Percentiles rank a stretch among this genome's conserved stretches.
Evolutionary conservation across 441 rosid genomes (phyloP).

Genomic region (Erysimum cheiri): DNA sequence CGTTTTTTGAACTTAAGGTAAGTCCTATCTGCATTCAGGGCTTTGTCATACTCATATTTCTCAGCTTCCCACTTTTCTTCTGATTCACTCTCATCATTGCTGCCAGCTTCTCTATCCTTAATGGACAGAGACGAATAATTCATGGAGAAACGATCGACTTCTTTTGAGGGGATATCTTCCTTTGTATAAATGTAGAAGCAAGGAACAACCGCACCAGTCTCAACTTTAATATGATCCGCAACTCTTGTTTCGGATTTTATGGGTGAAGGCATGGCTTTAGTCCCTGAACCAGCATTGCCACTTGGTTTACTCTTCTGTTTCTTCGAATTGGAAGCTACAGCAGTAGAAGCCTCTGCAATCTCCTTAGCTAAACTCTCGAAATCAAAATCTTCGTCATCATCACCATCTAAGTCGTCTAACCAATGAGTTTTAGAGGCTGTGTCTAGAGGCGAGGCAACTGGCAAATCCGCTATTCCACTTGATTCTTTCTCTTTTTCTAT

Average conservation of each 20-base stretch:
- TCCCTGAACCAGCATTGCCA: conserved; percentile 40
- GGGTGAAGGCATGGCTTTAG: conserved; percentile 45
- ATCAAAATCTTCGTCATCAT: conserved; percentile 72
- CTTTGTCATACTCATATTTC: conserved; percentile 80
- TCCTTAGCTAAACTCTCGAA: conserved; percentile 72
- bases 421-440: conserved; percentile 56
- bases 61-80: conserved; percentile 80
- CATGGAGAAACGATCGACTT: conserved; percentile 49
- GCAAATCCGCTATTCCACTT: conserved; percentile 17
- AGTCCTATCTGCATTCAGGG: conserved; percentile 79
- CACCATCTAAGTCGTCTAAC: conserved; percentile 55
- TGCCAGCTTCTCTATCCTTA: conserved; percentile 50
- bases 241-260: conserved; percentile 35
- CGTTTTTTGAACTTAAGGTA: conserved; percentile 87
- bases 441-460: conserved; percentile 40
- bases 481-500: conserved; percentile 38
- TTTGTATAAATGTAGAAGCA: conserved; percentile 82
- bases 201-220: conserved; percentile 67
- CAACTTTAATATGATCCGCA: conserved; percentile 40
- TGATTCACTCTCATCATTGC: conserved; percentile 51
- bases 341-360: conserved; percentile 58
- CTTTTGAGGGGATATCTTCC: conserved; percentile 51
- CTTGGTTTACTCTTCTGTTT: conserved; percentile 40
- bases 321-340: conserved; percentile 60
- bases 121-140: conserved; percentile 55